A percentile compares a stretch with the other conserved stretches of the same genome.
Conservation (phyloP, 2,329 filamentous ascomycete genomes). For the Neoarthrinium moseri region DNA sequence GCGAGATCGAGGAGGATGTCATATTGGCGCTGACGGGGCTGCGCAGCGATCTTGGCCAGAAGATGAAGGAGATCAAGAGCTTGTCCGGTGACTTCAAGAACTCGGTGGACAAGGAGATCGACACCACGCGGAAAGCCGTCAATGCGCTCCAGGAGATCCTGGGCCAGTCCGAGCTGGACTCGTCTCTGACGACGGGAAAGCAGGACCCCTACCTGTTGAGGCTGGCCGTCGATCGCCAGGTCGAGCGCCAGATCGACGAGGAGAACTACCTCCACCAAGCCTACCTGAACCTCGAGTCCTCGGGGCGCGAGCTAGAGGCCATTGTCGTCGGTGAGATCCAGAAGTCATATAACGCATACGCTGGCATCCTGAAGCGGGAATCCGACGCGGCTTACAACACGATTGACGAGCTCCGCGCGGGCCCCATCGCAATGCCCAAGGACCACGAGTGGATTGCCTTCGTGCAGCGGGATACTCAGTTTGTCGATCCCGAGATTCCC, state of each 20-base stretch:
- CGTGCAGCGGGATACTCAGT: slow-evolving; percentile 76
- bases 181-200: slow-evolving; percentile 74
- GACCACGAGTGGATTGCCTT: slow-evolving; percentile 89
- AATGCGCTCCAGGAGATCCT: slow-evolving; percentile 79
- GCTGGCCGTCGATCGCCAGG: slow-evolving; percentile 80
- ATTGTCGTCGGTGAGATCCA: slow-evolving; percentile 98
- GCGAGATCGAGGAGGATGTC: slow-evolving; percentile 88
- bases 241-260: slow-evolving; percentile 91
- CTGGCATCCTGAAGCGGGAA: slow-evolving; percentile 87
- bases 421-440: slow-evolving; percentile 89
- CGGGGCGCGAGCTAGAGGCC: slow-evolving; percentile 89
- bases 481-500: slow-evolving; percentile 81
- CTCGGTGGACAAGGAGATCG: slow-evolving; percentile 92
- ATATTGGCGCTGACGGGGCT: slow-evolving; percentile 83
- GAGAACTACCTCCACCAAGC: slow-evolving; percentile 98
- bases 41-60: slow-evolving; percentile 84
- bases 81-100: slow-evolving; percentile 96
- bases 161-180: slow-evolving; percentile 75
- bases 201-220: slow-evolving; percentile 89
- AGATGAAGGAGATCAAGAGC: slow-evolving; percentile 97
- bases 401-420: slow-evolving; percentile 77
- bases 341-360: slow-evolving; percentile 94
- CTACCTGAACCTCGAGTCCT: slow-evolving; percentile 90
- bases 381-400: slow-evolving; percentile 77
- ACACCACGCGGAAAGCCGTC: slow-evolving; percentile 76